Evolutionary conservation across 805 yeast genomes (phyloP).

Genomic region (Kodamaea restingae): DNA sequence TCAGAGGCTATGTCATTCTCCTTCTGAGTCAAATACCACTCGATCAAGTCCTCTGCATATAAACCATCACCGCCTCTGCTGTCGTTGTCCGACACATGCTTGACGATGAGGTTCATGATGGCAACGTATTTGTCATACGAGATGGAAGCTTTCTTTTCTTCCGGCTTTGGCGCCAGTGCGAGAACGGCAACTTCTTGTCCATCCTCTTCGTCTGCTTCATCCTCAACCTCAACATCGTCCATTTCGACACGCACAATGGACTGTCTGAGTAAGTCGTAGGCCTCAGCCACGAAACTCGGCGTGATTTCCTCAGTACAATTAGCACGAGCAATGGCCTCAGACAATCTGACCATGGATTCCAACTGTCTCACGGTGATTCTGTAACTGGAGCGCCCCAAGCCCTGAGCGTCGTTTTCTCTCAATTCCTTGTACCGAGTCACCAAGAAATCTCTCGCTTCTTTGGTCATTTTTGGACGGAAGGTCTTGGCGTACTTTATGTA

Average conservation of each 20-base stretch:
- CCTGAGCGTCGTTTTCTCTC: constrained; percentile 87
- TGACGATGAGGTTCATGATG: constrained; percentile 77
- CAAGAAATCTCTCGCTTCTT: constrained; percentile 71
- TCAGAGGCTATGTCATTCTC: constrained; percentile 71
- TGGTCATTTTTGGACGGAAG: constrained; percentile 83
- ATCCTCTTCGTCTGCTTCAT: constrained; percentile 20
- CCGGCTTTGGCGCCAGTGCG: constrained; percentile 1
- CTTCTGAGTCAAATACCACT: constrained; percentile 73
- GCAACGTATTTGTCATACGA: constrained; percentile 83
- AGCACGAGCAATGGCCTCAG: constrained; percentile 96
- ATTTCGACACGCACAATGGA: constrained; percentile 91
- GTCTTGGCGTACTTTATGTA: constrained; percentile 91
- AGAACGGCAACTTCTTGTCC: constrained; percentile 13
- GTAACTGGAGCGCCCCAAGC: constrained; percentile 78
- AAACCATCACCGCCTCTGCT: constrained; percentile 54
- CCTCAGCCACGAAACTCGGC: constrained; percentile 85
- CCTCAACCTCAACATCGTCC: constrained; percentile 86
- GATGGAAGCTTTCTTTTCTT: constrained; percentile 41
- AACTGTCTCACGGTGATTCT: constrained; percentile 96
- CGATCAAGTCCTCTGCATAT: constrained; percentile 63
- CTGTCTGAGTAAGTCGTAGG: constrained; percentile 82
- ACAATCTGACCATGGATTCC: constrained; percentile 87
- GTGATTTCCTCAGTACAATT: constrained; percentile 88
- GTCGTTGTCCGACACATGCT: constrained; percentile 54
- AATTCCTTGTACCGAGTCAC: constrained; percentile 80